Conservation (phyloP, 1,284 basidiomycete species). For the Marasmius sp. region DNA sequence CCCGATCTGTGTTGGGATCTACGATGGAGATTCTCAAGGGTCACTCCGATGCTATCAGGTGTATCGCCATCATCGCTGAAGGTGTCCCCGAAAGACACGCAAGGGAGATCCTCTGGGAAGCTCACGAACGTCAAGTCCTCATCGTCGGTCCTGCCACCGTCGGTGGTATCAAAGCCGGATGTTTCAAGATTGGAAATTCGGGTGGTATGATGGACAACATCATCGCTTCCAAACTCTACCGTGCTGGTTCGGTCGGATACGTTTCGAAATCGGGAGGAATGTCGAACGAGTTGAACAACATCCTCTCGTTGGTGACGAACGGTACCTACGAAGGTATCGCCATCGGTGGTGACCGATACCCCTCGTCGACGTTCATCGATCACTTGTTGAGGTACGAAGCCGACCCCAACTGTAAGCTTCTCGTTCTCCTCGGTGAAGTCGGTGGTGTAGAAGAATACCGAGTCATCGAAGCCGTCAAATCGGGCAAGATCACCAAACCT, state of each 20-base stretch:
- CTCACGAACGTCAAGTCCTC: constrained; percentile 84
- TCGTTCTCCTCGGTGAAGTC: constrained; percentile 97
- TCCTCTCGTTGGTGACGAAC: constrained; percentile 95
- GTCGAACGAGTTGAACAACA: constrained; percentile 99
- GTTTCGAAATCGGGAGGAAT: constrained; percentile 99
- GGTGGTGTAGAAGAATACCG: constrained; percentile 99
- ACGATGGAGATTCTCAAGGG: constrained; percentile 86
- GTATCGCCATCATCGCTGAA: constrained; percentile 95
- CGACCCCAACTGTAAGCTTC: constrained; percentile 98
- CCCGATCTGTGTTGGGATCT: constrained; percentile 92
- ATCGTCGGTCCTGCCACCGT: constrained; percentile 99
- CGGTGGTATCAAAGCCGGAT: constrained; percentile 99
- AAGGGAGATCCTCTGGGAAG: constrained; percentile 91
- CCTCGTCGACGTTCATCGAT: constrained; percentile 98
- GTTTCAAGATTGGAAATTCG: constrained; percentile 99
- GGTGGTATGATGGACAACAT: constrained; percentile 99
- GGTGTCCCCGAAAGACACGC: constrained; percentile 98
- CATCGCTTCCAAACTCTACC: constrained; percentile 98
- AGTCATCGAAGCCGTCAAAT: constrained; percentile 97
- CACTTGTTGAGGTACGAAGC: constrained; percentile 97
- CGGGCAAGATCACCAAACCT: constrained; percentile 94
- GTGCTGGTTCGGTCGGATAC: constrained; percentile 95
- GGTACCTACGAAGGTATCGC: constrained; percentile 99
- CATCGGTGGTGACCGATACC: constrained; percentile 99
- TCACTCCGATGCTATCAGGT: constrained; percentile 57